Evolutionary conservation across 371 early-diverging fungal genomes (phyloP), one percentile per base, ranked within the genome.

Genomic region (Rhizopus microsporus): DNA sequence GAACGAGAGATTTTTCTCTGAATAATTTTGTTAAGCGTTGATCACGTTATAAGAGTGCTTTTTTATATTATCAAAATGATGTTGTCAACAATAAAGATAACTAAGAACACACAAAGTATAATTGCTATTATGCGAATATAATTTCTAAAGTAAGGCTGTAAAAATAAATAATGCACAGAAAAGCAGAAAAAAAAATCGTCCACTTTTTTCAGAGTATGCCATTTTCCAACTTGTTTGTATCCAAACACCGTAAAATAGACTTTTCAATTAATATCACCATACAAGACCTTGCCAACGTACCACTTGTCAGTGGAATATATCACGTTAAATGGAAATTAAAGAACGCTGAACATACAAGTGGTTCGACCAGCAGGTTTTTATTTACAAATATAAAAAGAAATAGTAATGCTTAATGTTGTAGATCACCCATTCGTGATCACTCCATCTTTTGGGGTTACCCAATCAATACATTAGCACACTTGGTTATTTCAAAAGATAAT

Each of bases 391-490:
- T 5, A 2, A 4, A 39, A 5, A 17, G 2, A 46, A n/a, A 15
- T 13, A 29, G 15, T 29, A 15, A 5, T 43, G 7, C 16, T 49
- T 17, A 32, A 39, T n/a, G 3, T 16, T 32, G 16, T 23, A 81
- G 87, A 50, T 67, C 72, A 8, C 77, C 72, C 15, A 83, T 84
- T 38, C 80, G 75, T 57, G 83, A 85, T 51, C 81, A 87, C 58
- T 60, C 57, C 30, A 80, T 84, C 12, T 51, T 67, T 10, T 86
- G 84, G 85, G 72, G 80, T 43, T 55, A 71, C 9, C 55, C 71
- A 5, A 71, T 81, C 39, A 59, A 40, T 16, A 71, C 74, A 8
- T 63, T 54, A 43, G 67, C 64, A 35, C 71, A 78, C 29, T 55
- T 87, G 45, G 63, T 78, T 38, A 72, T 85, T 23, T 83, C 78